These are phyloP conservation scores for Ogataea paradorogensis DNA, from an alignment of 805 yeast species.

Conservation along the genomic window DNA sequence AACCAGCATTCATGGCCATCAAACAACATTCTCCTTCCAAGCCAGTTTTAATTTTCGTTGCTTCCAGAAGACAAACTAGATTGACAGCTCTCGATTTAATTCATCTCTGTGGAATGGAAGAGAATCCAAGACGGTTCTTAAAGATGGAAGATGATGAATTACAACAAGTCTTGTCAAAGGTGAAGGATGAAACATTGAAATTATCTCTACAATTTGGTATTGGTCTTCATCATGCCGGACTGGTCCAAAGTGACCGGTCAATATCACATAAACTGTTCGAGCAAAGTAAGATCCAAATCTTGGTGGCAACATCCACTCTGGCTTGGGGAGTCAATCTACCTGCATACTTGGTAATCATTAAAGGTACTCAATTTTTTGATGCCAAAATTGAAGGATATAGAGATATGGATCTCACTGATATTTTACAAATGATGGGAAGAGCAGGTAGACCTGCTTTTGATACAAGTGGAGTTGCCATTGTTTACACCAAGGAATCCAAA, in stretches of 20 bases:
- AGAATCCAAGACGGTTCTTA: constrained; percentile 68
- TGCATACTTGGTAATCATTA: constrained; percentile 73
- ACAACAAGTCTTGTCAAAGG: constrained; percentile 45
- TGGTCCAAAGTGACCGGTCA: constrained; percentile 69
- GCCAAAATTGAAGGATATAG: constrained; percentile 64
- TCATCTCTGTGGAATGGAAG: constrained; percentile 76
- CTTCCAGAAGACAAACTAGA: constrained; percentile 79
- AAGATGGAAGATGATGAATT: constrained; percentile 65
- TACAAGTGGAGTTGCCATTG: constrained; percentile 73
- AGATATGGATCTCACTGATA: constrained; percentile 82
- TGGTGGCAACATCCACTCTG: constrained; percentile 76
- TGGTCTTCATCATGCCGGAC: constrained; percentile 80
- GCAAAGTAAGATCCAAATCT: constrained; percentile 62
- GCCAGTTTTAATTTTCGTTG: constrained; percentile 82
- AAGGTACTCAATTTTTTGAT: constrained; percentile 70
- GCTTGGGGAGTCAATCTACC: constrained; percentile 89
- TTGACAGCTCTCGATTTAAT: constrained; percentile 76
- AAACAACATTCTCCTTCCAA: constrained; percentile 85
- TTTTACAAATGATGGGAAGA: constrained; percentile 81
- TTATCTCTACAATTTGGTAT: constrained; percentile 76
- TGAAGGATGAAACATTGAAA: constrained; percentile 79
- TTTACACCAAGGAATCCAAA: constrained; percentile 71
- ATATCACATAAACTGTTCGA: constrained; percentile 71
- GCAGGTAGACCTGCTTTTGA: constrained; percentile 84
- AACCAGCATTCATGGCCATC: constrained; percentile 88